Conservation (phyloP, 176 grass and related monocot genomes). For the Chloris gayana region DNA sequence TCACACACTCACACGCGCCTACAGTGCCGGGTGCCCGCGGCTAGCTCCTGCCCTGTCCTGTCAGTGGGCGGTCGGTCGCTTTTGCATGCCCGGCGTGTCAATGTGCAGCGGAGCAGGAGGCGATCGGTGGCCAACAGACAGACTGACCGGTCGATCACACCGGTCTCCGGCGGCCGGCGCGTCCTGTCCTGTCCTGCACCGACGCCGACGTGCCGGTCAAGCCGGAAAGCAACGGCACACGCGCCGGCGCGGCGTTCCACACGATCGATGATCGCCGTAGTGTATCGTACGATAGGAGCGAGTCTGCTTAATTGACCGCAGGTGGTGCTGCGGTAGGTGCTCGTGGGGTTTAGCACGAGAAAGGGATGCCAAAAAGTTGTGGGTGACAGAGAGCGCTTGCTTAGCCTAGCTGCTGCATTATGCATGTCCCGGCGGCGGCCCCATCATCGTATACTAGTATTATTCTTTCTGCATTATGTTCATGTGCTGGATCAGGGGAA, state of each 20-base stretch:
- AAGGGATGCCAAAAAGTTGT: not conserved
- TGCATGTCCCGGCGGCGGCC: no score
- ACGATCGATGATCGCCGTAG: no score
- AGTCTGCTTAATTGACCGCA: not conserved
- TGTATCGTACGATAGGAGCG: no score
- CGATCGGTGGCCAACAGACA: not conserved
- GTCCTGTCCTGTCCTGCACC: not conserved
- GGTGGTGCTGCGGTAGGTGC: constrained; percentile 8
- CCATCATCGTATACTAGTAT: not conserved
- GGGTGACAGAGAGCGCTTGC: no score
- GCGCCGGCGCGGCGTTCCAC: not conserved
- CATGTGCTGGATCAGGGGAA: constrained; percentile 12
- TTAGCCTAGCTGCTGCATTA: not conserved
- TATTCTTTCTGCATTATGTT: not conserved
- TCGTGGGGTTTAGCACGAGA: not conserved
- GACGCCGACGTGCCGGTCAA: not conserved
- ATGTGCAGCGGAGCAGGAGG: not conserved
- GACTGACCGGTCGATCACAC: not conserved
- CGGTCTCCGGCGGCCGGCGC: not conserved
- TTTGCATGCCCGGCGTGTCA: no score
- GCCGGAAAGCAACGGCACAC: constrained; percentile 15
- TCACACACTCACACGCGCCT: no score
- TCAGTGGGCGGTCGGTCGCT: not conserved
- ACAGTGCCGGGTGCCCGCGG: not conserved
- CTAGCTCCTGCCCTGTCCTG: not conserved